These are phyloP conservation scores for Apiospora sp. DNA, from an alignment of 2,329 filamentous ascomycete genomes.

Conservation along the genomic window DNA sequence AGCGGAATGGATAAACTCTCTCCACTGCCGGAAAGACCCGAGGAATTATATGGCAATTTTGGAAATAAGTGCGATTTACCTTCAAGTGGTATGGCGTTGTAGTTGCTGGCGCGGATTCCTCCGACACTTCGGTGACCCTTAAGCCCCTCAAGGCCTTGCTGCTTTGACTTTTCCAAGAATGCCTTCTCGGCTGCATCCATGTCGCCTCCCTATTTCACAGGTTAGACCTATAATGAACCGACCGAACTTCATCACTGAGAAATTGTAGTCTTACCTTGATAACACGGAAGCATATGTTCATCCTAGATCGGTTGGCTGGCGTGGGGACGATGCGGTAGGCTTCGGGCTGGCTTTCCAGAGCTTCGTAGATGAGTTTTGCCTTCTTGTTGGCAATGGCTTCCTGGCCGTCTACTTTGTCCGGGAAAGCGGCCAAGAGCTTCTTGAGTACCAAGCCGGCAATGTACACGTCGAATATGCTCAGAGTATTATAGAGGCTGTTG, in stretches of 20 bases:
- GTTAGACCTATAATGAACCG: not conserved
- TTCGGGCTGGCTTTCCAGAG: constrained; percentile 75
- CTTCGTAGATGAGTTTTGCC: constrained; percentile 77
- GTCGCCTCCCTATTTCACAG: constrained; percentile 53
- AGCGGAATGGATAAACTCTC: not conserved
- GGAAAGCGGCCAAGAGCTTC: constrained; percentile 71
- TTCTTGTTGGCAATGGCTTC: constrained; percentile 78
- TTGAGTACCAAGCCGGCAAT: constrained; percentile 89
- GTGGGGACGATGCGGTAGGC: constrained; percentile 82
- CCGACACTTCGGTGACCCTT: constrained; percentile 91
- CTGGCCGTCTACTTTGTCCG: constrained; percentile 78
- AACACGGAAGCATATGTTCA: constrained; percentile 95
- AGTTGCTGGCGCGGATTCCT: constrained; percentile 87
- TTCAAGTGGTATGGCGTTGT: constrained; percentile 77
- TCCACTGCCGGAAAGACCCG: not conserved
- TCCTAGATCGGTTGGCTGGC: constrained; percentile 78
- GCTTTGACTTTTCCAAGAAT: constrained; percentile 78
- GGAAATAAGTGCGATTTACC: not conserved
- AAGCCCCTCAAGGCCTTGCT: constrained; percentile 75
- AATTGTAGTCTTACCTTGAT: constrained; percentile 48
- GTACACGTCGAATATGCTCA: constrained; percentile 93
- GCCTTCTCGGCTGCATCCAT: constrained; percentile 76
- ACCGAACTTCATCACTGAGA: not conserved
- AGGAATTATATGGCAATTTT: not conserved
- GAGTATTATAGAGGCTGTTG: constrained; percentile 94